Conservation (phyloP, 345 rosid species). For the Dipteronia sinensis region DNA sequence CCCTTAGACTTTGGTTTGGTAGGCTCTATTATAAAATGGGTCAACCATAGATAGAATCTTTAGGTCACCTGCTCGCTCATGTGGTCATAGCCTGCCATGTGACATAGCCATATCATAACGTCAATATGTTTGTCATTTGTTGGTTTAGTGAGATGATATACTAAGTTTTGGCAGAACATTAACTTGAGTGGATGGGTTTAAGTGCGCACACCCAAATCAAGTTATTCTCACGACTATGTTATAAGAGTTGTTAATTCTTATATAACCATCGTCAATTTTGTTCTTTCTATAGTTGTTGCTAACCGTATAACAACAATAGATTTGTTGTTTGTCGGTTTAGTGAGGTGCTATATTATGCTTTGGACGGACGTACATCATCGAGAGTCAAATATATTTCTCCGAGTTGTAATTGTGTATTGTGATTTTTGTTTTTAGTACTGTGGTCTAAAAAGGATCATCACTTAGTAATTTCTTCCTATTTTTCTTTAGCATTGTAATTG, state of each 20-base stretch:
- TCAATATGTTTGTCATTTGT: too few relatives aligned
- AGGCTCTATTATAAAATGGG: neutral
- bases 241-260: neutral
- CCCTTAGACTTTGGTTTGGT: neutral
- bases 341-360: neutral
- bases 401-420: neutral
- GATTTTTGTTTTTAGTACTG: neutral
- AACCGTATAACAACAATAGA: neutral
- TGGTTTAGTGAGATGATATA: too few relatives aligned
- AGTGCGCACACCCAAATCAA: too few relatives aligned
- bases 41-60: neutral
- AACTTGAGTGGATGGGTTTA: too few relatives aligned
- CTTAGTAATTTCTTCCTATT: neutral
- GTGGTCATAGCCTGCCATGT: neutral
- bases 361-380: neutral
- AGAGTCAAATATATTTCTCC: neutral
- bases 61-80: neutral
- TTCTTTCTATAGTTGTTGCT: neutral
- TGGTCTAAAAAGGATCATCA: neutral
- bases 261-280: neutral
- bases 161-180: too few relatives aligned
- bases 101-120: too few relatives aligned
- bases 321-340: neutral
- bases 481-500: neutral
- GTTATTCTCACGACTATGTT: neutral